These are phyloP conservation scores for Sanguinoderma infundibulare DNA, from an alignment of 1,284 basidiomycete genomes.

Conservation along the genomic window DNA sequence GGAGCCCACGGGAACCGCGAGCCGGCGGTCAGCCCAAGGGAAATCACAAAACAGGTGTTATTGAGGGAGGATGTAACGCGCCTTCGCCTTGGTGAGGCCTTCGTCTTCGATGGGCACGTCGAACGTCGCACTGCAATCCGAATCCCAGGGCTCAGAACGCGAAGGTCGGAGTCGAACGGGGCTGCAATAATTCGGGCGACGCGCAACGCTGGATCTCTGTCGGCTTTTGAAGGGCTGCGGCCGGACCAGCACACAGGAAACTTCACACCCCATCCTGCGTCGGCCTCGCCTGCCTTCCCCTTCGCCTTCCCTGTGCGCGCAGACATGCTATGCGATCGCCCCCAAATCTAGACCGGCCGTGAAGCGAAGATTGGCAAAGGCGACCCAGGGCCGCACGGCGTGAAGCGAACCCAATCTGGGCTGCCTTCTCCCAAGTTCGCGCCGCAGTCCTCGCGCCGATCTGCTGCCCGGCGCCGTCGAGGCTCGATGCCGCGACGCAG, in stretches of 20 bases:
- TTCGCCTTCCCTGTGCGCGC: slow-evolving; percentile 18
- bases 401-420: background rate
- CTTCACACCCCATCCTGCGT: slow-evolving; percentile 23
- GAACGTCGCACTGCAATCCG: background rate
- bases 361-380: background rate
- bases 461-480: background rate
- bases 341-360: slow-evolving; percentile 17
- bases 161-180: slow-evolving; percentile 7
- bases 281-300: slow-evolving; percentile 4
- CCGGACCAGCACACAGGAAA: slow-evolving; percentile 21
- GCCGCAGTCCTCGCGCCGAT: background rate
- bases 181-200: slow-evolving; percentile 14
- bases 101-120: background rate
- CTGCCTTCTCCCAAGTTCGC: background rate
- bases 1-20: slow-evolving; percentile 16
- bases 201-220: slow-evolving; percentile 8
- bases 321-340: slow-evolving; percentile 19
- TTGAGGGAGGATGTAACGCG: slow-evolving; percentile 2
- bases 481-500: background rate
- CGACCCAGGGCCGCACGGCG: background rate
- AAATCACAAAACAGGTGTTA: slow-evolving; percentile 16
- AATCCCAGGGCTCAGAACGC: slow-evolving; percentile 5
- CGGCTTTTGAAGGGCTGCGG: background rate
- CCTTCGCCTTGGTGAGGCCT: slow-evolving; percentile 1
- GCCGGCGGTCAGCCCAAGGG: slow-evolving; percentile 11